Base-by-base conservation (phyloP, 139 green algal species). In the Chlorella sp. region DNA sequence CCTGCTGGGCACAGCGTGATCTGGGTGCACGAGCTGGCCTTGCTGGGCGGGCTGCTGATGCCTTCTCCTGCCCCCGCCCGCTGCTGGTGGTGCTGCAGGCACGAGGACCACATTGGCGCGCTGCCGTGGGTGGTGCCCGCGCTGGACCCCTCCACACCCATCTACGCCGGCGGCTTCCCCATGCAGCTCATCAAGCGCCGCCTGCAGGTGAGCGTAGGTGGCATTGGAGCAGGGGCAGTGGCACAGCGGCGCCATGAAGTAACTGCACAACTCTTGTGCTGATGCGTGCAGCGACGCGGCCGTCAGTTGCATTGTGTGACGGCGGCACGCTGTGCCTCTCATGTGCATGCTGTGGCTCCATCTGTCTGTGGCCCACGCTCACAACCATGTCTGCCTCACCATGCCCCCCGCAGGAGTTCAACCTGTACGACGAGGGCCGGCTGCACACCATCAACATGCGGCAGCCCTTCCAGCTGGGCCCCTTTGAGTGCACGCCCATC, bases 61-160 rank as follows among this genome's bases (percentile, higher is more conserved):
- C 44, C 11, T 11, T 17, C 11, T 55, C 44, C 44, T 17, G 44
- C 44, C 7, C 11, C 44, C 44, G 44, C 44, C 2, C 21, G 51
- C 51, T 21, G 51, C 18, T 60, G 51, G 12, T 60, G 51, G 11
- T 60, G 51, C 51, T 21, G 51, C 51, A 60, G 51, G 6, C 97
- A 99, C 88, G 97, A 99, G 85, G 97, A 99, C 88, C 97, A 99
- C 89, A 99, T 99, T 74, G 97, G 97, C 5, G 97, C 97, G 21
- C 81, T 99, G 85, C 96, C 97, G 16, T 99, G 97, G 97, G 96
- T 98, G 57, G 75, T 91, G 32, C 69, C 78, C 73, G 97, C 96
- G 6, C 90, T 99, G 74, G 96, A 99, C 87, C 97, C 97, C 12
- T 73, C 34, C 68, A 99, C 96, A 0, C 96, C 96, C 28, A 94